Percentiles rank a stretch among this genome's conserved stretches.
These are phyloP conservation scores for Botryotinia globosa DNA, from an alignment of 2,329 filamentous ascomycete genomes.

Conservation along the genomic window DNA sequence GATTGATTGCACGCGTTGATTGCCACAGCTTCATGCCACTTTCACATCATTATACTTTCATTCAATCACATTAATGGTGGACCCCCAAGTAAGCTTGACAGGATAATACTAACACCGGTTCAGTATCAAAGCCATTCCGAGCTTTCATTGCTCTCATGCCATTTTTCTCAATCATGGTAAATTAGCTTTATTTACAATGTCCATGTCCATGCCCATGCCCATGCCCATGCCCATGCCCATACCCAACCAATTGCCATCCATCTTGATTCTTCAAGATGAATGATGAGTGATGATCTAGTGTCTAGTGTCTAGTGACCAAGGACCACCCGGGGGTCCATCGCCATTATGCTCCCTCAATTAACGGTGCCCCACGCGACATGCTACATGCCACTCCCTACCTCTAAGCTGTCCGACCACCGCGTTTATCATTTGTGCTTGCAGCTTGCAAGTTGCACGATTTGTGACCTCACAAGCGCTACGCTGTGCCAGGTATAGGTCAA, in stretches of 20 bases:
- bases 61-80: background rate
- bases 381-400: background rate
- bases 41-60: constrained; percentile 6
- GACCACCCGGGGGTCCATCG: constrained; percentile 10
- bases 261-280: background rate
- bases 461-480: constrained; percentile 7
- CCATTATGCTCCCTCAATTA: constrained; percentile 13
- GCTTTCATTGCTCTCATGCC: constrained; percentile 2
- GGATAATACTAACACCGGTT: constrained; percentile 9
- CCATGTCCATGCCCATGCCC: constrained; percentile 15
- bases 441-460: constrained; percentile 9
- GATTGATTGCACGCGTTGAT: background rate
- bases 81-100: background rate
- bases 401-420: constrained; percentile 1
- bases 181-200: constrained; percentile 11
- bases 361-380: constrained; percentile 15
- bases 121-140: background rate
- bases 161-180: constrained; percentile 13
- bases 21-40: constrained; percentile 8
- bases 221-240: constrained; percentile 6
- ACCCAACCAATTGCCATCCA: constrained; percentile 11
- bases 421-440: constrained; percentile 14
- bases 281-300: background rate
- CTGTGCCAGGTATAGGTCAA: constrained; percentile 3
- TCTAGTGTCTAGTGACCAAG: constrained; percentile 15